These are phyloP conservation scores for Acacia confusa DNA, from an alignment of 306 rosid species.

Conservation along the genomic window DNA sequence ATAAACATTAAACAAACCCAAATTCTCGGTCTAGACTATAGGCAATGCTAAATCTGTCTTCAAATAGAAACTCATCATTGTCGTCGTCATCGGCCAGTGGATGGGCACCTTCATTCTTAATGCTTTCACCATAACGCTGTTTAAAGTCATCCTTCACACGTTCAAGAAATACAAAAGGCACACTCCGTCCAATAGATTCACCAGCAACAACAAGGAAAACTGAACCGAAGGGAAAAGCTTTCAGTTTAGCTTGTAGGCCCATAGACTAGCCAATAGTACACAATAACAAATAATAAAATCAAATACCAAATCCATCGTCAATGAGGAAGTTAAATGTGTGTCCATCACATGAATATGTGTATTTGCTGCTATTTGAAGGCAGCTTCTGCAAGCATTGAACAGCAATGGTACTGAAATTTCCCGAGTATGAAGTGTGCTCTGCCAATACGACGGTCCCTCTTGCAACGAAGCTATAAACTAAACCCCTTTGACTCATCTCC, in stretches of 20 bases:
- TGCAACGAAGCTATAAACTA: conserved; percentile 94
- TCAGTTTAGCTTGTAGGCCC: conserved; percentile 2
- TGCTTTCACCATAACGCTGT: conserved; percentile 72
- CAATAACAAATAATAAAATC: conserved; percentile 14
- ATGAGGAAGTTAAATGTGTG: conserved; percentile 90
- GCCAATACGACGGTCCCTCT: conserved; percentile 92
- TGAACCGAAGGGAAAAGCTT: conserved; percentile 36
- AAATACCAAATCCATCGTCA: conserved; percentile 80
- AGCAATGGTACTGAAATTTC: conserved; percentile 95
- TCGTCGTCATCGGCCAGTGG: conserved; percentile 69
- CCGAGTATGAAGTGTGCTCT: conserved; percentile 84
- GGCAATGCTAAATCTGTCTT: conserved; percentile 88
- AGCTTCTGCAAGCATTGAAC: conserved; percentile 96
- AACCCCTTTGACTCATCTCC: conserved; percentile 89
- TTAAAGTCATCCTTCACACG: conserved; percentile 89
- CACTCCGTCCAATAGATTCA: conserved; percentile 79
- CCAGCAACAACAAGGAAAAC: conserved; percentile 97
- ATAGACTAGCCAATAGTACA: conserved; percentile 3
- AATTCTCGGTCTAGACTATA: conserved; percentile 95
- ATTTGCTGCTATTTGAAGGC: conserved; percentile 87
- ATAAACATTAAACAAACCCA: conserved; percentile 58
- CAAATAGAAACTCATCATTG: conserved; percentile 73
- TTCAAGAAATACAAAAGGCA: conserved; percentile 92
- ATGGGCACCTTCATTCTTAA: conserved; percentile 54
- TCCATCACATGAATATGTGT: conserved; percentile 93